These are phyloP conservation scores for Arthrocladium fulminans DNA, from an alignment of 2,329 filamentous ascomycete species.

Conservation along the genomic window DNA sequence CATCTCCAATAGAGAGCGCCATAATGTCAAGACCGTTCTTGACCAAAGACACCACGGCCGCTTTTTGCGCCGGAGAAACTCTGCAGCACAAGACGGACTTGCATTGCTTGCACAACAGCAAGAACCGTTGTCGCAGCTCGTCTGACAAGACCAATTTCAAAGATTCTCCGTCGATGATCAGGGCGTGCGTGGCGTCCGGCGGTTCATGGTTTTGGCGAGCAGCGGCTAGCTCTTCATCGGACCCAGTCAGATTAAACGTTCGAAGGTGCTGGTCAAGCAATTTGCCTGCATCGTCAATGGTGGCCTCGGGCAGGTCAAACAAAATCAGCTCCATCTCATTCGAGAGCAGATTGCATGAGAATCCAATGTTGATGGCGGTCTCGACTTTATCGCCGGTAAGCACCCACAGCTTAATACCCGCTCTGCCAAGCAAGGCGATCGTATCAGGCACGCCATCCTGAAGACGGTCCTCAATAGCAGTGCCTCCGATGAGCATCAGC, in stretches of 20 bases:
- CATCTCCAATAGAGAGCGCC: slow-evolving; percentile 87
- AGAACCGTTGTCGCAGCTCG: slow-evolving; percentile 76
- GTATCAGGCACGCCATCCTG: slow-evolving; percentile 96
- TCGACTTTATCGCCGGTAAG: slow-evolving; percentile 97
- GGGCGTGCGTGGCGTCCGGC: slow-evolving; percentile 76
- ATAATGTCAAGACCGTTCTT: slow-evolving; percentile 92
- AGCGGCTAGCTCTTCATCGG: slow-evolving; percentile 69
- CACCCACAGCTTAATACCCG: slow-evolving; percentile 98
- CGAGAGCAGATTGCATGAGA: slow-evolving; percentile 93
- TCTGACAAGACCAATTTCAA: slow-evolving; percentile 81
- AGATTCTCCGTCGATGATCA: slow-evolving; percentile 92
- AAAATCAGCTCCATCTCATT: slow-evolving; percentile 97
- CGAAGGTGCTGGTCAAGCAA: slow-evolving; percentile 66
- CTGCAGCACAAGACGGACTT: slow-evolving; percentile 93
- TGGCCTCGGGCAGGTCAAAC: slow-evolving; percentile 72
- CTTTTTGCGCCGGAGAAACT: slow-evolving; percentile 94
- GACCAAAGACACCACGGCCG: slow-evolving; percentile 91
- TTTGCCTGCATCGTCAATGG: slow-evolving; percentile 53
- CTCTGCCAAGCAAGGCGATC: slow-evolving; percentile 79
- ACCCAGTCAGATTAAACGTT: slow-evolving; percentile 70
- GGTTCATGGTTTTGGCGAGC: slow-evolving; percentile 79
- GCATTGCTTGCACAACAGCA: slow-evolving; percentile 93
- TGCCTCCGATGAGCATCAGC: slow-evolving; percentile 78
- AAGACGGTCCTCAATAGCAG: slow-evolving; percentile 91
- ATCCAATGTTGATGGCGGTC: slow-evolving; percentile 98